Base-by-base conservation (phyloP, 2,329 filamentous ascomycete species). In the Scopulariopsis brevicaulis region DNA sequence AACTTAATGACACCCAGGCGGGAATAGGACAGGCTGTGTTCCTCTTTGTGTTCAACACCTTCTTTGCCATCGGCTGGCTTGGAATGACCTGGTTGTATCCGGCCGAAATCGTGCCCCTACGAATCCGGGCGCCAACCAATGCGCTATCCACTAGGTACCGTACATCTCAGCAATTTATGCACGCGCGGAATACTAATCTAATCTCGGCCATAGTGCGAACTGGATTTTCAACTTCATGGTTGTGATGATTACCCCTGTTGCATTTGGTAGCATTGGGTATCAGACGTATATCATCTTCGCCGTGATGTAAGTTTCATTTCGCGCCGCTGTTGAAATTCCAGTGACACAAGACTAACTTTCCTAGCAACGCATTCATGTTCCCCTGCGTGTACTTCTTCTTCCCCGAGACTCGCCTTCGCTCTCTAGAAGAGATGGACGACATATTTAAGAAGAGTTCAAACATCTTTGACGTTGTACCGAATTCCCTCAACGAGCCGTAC, bases 281-380 rank as follows among this genome's bases (percentile, higher is more conserved):
- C 73, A 81, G 63, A 86, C 83, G 0, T 85, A 86, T 67, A 80
- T 82, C 64, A 80, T 87, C 63, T 87, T 87, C 64, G 84, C 84
- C 12, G 76, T 83, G 53, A 83, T 86, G 37, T 40, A 40, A 12
- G 37, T 18, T 18, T 4, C 12, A 3, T 18, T 40, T 32, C 12
- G 12, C 12, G 4, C 37, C 37, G 4, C 37, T 40, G 4, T 18
- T 18, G 37, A 18, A 14, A 5, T 18, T 12, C 12, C 37, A 40
- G 4, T 3, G 15, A 12, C 12, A 5, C 15, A 3, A 14, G 15
- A 18, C 37, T 40, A 18, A 40, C 37, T 40, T 40, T 40, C 15
- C 37, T 10, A 40, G 37, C 15, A 40, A 40, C 37, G 37, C 37
- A 18, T 40, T 40, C 12, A 40, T 40, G 5, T 40, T 40, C 37